phyloP scores from a whole-genome alignment of 257 asterid species.

The Primulina eburnea region DNA sequence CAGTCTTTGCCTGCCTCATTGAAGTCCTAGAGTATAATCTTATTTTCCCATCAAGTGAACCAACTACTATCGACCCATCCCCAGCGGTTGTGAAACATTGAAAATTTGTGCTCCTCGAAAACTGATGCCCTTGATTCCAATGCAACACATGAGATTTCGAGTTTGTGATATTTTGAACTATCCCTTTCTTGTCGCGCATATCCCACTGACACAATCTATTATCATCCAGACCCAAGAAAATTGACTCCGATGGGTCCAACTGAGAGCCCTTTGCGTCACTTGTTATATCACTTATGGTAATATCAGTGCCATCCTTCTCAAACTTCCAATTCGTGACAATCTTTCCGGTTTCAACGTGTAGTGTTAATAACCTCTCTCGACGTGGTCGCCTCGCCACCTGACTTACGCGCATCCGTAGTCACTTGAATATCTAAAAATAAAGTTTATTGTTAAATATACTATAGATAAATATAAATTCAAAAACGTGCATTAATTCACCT shows the following conservation, averaged over 20 bases:
- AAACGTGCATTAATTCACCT: too few relatives aligned
- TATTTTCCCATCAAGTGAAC: conserved; percentile 94
- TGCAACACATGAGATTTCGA: conserved; percentile 69
- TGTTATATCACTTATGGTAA: conserved; percentile 80
- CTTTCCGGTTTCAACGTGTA: conserved; percentile 96
- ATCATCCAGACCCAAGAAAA: conserved; percentile 95
- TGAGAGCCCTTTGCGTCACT: conserved; percentile 94
- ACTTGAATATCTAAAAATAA: too few relatives aligned
- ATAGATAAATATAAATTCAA: too few relatives aligned
- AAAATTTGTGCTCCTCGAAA: conserved; percentile 89
- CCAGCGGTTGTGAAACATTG: conserved; percentile 95
- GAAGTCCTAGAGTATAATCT: conserved; percentile 92
- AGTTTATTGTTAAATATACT: too few relatives aligned
- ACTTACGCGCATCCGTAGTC: too few relatives aligned
- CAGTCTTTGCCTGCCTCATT: conserved; percentile 97
- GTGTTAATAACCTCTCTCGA: too few relatives aligned
- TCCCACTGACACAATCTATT: conserved; percentile 94
- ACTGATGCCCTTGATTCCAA: conserved; percentile 97
- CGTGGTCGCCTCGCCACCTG: too few relatives aligned
- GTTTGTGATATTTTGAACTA: conserved; percentile 75
- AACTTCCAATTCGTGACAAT: conserved; percentile 95
- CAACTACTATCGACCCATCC: conserved; percentile 98
- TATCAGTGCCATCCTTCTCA: conserved; percentile 85
- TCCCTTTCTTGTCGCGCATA: conserved; percentile 88
- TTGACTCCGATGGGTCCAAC: conserved; percentile 90